phyloP scores from a whole-genome alignment of 208 protist genomes.

The Trypanosoma rangeli region DNA sequence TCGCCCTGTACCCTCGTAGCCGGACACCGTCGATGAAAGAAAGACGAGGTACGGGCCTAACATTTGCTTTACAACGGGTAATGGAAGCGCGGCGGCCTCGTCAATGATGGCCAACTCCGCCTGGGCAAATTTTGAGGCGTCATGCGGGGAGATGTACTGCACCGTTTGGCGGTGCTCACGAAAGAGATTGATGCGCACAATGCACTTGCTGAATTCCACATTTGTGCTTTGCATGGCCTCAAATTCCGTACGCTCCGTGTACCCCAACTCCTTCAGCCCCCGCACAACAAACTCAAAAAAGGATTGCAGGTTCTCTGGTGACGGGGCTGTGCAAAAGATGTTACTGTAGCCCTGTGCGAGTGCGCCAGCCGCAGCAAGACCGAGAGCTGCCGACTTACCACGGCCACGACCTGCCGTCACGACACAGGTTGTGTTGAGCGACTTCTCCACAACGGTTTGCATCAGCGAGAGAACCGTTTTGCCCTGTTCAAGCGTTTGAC shows the following conservation, averaged over 20 bases:
- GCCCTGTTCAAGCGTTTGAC: slow-evolving; percentile 96
- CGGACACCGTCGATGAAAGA: slow-evolving; percentile 98
- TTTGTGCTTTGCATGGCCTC: slow-evolving; percentile 93
- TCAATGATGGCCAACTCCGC: slow-evolving; percentile 99
- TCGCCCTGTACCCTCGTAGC: slow-evolving; percentile 99
- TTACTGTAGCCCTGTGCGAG: slow-evolving; percentile 98
- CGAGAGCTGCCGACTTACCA: slow-evolving; percentile 96
- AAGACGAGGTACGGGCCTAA: slow-evolving; percentile 98
- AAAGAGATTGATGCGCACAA: slow-evolving; percentile 98
- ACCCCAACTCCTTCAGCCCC: slow-evolving; percentile 95
- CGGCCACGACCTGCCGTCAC: slow-evolving; percentile 97
- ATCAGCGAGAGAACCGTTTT: slow-evolving; percentile 97
- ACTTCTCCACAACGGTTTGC: slow-evolving; percentile 97
- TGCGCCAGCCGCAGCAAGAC: slow-evolving; percentile 95
- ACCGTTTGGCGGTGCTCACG: slow-evolving; percentile 98
- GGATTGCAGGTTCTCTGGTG: slow-evolving; percentile 98
- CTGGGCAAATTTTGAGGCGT: slow-evolving; percentile 93
- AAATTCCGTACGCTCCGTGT: slow-evolving; percentile 98
- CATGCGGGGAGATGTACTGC: slow-evolving; percentile 95
- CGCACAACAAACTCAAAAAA: slow-evolving; percentile 99
- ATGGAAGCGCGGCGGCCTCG: slow-evolving; percentile 99
- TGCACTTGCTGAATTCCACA: slow-evolving; percentile 95
- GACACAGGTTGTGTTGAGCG: slow-evolving; percentile 95
- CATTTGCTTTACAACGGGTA: slow-evolving; percentile 96
- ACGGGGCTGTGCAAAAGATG: slow-evolving; percentile 99